Percentiles rank a stretch among this genome's conserved stretches.
Conservation (phyloP, 176 grass and related monocot genomes). For the Aegilops bicornis region DNA sequence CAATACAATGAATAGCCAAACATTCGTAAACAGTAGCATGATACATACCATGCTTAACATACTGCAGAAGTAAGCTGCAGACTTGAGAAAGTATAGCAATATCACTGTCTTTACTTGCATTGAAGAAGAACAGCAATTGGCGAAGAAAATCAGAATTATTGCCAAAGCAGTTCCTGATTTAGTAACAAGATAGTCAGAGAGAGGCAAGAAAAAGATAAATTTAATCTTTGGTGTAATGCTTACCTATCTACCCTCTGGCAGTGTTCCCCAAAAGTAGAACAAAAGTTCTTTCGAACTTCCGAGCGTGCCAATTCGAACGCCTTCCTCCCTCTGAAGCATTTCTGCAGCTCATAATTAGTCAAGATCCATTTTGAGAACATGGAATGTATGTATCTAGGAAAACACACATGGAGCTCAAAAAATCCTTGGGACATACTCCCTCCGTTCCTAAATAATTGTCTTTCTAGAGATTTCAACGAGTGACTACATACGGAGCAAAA, state of each 20-base stretch:
- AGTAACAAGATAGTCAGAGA: conserved; percentile 44
- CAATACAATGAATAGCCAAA: neutral
- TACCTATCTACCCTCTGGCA: conserved; percentile 80
- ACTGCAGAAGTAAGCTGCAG: conserved; percentile 68
- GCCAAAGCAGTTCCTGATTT: conserved; percentile 67
- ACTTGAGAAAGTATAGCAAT: conserved; percentile 68
- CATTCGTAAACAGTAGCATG: neutral
- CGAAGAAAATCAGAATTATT: conserved; percentile 82
- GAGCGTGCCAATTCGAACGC: conserved; percentile 54
- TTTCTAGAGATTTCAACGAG: too few species aligned
- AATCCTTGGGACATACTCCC: neutral
- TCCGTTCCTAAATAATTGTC: too few species aligned
- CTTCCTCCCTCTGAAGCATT: conserved; percentile 98
- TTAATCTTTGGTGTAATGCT: conserved; percentile 6
- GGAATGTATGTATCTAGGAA: neutral
- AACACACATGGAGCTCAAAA: neutral
- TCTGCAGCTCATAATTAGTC: conserved; percentile 85
- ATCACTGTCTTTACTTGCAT: conserved; percentile 67
- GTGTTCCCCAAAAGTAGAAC: conserved; percentile 62
- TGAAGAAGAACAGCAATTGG: conserved; percentile 95
- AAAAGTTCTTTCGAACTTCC: conserved; percentile 67
- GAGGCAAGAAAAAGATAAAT: conserved; percentile 18
- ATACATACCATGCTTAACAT: conserved; percentile 59
- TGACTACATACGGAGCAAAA: too few species aligned
- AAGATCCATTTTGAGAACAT: conserved; percentile 45